phyloP scores from a whole-genome alignment of 345 rosid genomes.

The Arabis hirsuta region DNA sequence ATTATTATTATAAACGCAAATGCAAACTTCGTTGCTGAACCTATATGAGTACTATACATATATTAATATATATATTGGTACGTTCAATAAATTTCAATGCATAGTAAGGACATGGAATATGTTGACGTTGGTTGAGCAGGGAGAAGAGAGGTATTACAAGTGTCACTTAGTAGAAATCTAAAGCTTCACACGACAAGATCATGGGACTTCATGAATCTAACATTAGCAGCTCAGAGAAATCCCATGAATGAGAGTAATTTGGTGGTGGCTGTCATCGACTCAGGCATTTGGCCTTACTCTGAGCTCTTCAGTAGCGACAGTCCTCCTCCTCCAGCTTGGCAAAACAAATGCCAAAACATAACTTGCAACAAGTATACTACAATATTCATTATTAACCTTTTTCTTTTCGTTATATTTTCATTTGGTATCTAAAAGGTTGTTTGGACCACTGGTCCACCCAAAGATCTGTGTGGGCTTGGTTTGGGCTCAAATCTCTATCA shows the following conservation, averaged over 20 bases:
- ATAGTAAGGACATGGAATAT: background rate
- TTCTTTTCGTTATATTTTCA: background rate
- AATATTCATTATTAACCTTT: background rate
- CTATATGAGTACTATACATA: no score
- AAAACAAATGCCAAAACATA: constrained; percentile 37
- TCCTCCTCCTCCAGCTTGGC: constrained; percentile 35
- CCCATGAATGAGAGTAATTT: constrained; percentile 18
- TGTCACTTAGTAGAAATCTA: constrained; percentile 26
- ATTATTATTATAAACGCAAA: background rate
- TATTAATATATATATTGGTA: background rate
- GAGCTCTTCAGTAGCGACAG: constrained; percentile 22
- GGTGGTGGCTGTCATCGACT: constrained; percentile 33
- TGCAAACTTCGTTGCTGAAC: no score
- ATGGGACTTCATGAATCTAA: constrained; percentile 40
- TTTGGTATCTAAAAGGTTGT: no score
- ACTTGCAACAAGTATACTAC: constrained; percentile 37
- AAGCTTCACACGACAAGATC: constrained; percentile 44
- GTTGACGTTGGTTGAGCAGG: constrained; percentile 2
- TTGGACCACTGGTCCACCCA: no score
- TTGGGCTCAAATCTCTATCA: background rate
- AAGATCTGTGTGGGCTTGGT: no score
- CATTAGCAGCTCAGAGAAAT: constrained; percentile 9
- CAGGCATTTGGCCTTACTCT: constrained; percentile 39
- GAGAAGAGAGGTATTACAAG: constrained; percentile 31
- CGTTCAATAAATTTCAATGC: background rate